Evolutionary conservation across 1,284 basidiomycete species (phyloP).

Genomic region (Anthracocystis panici-leucophaei): DNA sequence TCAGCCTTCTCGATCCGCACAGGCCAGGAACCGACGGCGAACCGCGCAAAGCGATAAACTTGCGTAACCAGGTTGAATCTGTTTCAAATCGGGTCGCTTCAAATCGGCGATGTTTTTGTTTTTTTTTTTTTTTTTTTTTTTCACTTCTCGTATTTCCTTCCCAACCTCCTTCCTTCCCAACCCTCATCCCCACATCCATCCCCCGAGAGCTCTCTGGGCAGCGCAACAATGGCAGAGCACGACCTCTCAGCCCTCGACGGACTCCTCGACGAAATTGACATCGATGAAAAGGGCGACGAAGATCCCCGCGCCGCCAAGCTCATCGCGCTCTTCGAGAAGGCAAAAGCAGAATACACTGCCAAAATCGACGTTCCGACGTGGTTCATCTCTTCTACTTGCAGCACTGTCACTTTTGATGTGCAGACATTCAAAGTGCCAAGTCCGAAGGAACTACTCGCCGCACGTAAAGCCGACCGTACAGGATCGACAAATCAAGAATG

Average conservation of each 20-base stretch:
- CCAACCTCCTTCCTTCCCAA: neutral
- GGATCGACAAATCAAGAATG: slow-evolving; percentile 43
- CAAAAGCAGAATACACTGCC: slow-evolving; percentile 36
- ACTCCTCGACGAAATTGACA: slow-evolving; percentile 41
- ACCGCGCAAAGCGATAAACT: slow-evolving; percentile 2
- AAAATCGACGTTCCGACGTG: slow-evolving; percentile 37
- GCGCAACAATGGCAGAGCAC: slow-evolving; percentile 25
- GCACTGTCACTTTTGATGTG: slow-evolving; percentile 8
- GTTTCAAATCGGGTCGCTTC: too few relatives aligned
- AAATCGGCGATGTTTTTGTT: slow-evolving; percentile 41
- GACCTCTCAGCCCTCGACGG: slow-evolving; percentile 38
- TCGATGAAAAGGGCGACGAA: slow-evolving; percentile 20
- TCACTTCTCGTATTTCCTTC: neutral
- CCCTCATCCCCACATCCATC: neutral
- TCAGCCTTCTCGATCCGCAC: slow-evolving; percentile 8
- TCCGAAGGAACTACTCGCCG: slow-evolving; percentile 12
- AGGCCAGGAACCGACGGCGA: slow-evolving; percentile 14
- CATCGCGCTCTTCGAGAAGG: slow-evolving; percentile 40
- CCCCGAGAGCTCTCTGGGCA: neutral
- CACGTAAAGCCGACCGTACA: slow-evolving; percentile 16
- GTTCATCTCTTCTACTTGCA: slow-evolving; percentile 17
- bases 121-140: neutral
- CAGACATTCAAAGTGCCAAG: slow-evolving; percentile 7
- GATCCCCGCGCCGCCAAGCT: slow-evolving; percentile 44
- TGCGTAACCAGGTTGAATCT: too few relatives aligned